Base-by-base conservation (phyloP, 768 basidiomycete genomes). In the Leccinum subtestaceum region DNA sequence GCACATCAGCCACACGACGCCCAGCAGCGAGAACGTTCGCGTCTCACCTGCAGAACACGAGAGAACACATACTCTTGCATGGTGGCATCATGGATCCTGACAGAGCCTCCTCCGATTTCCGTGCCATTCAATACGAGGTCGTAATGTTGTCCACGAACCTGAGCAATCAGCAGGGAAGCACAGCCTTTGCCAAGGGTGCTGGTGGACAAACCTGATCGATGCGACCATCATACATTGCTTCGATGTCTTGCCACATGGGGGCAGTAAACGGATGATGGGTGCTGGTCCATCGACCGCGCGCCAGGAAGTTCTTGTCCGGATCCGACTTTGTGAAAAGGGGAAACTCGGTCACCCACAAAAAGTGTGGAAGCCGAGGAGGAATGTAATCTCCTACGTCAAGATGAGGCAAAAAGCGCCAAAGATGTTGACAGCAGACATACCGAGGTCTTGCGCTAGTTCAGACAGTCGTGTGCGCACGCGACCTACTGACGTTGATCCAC, bases 241-340 rank as follows among this genome's bases (percentile, higher is more conserved):
- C 79, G 25, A 96, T 80, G 72, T 98, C 95, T 72, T 96, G 84
- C 80, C 80, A 89, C 86, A 95, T 91, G 21, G 95, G 95, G 9
- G 95, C 95, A 12, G 95, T 98, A 74, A 98, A 98, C 2, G 95
- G 95, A 73, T 98, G 95, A 67, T 98, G 95, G 3, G 92, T 87
- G 62, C 90, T 91, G 63, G 91, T 89, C 91, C 93, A 96, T 67
- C 94, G 81, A 31, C 95, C 95, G 57, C 85, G 82, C 4, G 93
- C 90, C 31, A 94, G 75, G 69, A 88, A 84, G 38, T 91, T 86
- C 75, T 97, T 97, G 77, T 97, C 95, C 56, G 81, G 79, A 71
- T 97, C 95, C 38, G 88, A 85, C 31, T 80, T 85, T 15, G 95
- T 86, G 77, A 96, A 97, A 23, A 98, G 80, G 13, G 95, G 95